phyloP scores from a whole-genome alignment of 1,284 basidiomycete genomes.

The Trametes sp. region DNA sequence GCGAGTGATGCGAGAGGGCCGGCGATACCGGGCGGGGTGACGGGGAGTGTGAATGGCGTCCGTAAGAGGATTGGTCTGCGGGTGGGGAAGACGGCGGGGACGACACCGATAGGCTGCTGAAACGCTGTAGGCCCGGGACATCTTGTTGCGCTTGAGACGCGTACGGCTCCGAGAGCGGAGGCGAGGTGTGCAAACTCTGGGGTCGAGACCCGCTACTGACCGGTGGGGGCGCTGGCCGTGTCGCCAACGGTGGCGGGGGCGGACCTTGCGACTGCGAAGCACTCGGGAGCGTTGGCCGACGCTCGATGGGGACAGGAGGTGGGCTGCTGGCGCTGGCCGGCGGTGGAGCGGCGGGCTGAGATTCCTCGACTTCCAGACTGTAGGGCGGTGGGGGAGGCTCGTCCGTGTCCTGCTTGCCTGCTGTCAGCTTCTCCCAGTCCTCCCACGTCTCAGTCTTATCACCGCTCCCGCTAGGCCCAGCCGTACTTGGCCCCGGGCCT shows the following conservation, averaged over 20 bases:
- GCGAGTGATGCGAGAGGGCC: constrained; percentile 26
- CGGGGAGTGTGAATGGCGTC: constrained; percentile 25
- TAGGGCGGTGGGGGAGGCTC: constrained; percentile 77
- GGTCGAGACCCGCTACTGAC: constrained; percentile 23
- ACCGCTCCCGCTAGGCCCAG: constrained; percentile 24
- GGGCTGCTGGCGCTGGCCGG: constrained; percentile 27
- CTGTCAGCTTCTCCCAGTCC: constrained; percentile 48
- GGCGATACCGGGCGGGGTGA: constrained; percentile 26
- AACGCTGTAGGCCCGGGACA: constrained; percentile 15
- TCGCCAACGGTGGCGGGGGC: constrained; percentile 17
- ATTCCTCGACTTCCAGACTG: constrained; percentile 58
- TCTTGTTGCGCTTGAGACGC: background rate
- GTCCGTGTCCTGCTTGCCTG: constrained; percentile 49
- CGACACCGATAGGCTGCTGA: constrained; percentile 20
- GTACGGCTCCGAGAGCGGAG: background rate
- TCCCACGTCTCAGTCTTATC: constrained; percentile 47
- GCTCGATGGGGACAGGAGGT: constrained; percentile 20
- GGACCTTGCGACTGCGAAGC: constrained; percentile 13
- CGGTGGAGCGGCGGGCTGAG: constrained; percentile 25
- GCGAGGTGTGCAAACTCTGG: constrained; percentile 2
- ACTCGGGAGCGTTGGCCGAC: constrained; percentile 17
- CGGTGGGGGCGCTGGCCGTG: constrained; percentile 17
- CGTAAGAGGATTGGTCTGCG: constrained; percentile 15
- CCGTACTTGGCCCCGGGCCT: constrained; percentile 40
- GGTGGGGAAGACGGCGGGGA: constrained; percentile 20